Conservation (phyloP, 768 basidiomycete genomes). For the Xerocomus spinulosus region DNA sequence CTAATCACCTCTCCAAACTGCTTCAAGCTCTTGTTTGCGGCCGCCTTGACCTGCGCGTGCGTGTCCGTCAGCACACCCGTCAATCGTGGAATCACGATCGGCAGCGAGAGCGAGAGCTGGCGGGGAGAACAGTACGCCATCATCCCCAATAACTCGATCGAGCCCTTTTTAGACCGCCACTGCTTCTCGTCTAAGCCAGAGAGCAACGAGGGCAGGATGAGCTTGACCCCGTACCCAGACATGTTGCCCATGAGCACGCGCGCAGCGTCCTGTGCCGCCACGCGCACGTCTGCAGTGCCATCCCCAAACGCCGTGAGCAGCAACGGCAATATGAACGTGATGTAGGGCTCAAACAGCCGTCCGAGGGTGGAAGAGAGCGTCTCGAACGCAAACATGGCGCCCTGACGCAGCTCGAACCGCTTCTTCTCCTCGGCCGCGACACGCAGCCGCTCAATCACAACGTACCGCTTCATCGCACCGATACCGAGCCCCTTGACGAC, state of each 20-base stretch:
- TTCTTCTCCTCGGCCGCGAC: constrained; percentile 87
- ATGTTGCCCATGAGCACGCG: constrained; percentile 93
- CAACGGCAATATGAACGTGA: constrained; percentile 77
- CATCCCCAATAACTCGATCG: constrained; percentile 93
- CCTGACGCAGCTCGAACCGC: constrained; percentile 80
- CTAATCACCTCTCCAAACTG: constrained; percentile 98
- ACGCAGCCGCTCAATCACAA: constrained; percentile 68
- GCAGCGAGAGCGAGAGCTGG: constrained; percentile 90
- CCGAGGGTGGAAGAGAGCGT: constrained; percentile 83
- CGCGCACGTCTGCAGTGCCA: constrained; percentile 78
- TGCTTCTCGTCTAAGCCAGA: constrained; percentile 95
- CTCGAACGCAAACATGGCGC: constrained; percentile 93
- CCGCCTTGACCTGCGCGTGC: constrained; percentile 88
- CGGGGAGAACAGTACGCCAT: constrained; percentile 98
- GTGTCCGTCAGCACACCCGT: constrained; percentile 95
- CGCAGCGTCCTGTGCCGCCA: constrained; percentile 88
- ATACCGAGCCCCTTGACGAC: constrained; percentile 90
- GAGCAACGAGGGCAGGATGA: constrained; percentile 85
- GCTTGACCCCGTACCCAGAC: constrained; percentile 93
- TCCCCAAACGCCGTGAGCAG: constrained; percentile 87
- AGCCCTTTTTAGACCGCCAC: constrained; percentile 97
- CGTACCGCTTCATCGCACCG: constrained; percentile 76
- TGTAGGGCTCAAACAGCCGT: constrained; percentile 91
- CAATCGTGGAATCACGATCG: constrained; percentile 93
- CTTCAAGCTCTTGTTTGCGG: constrained; percentile 94